These are phyloP conservation scores for Chrysoporthe puriensis DNA, from an alignment of 2,329 filamentous ascomycete genomes.

Conservation along the genomic window DNA sequence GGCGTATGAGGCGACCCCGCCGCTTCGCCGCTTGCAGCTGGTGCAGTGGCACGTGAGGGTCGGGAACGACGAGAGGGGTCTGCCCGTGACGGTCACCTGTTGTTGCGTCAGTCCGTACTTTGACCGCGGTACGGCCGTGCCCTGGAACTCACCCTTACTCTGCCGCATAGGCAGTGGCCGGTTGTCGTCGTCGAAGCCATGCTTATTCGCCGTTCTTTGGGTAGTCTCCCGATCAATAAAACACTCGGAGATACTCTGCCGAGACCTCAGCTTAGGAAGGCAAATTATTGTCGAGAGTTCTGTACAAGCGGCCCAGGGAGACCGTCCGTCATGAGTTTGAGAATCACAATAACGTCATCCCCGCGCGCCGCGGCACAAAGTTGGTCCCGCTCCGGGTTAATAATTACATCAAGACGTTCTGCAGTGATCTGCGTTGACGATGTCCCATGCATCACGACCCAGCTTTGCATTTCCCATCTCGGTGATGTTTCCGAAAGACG, in stretches of 20 bases:
- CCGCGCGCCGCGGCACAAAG: neutral
- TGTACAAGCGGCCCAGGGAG: neutral
- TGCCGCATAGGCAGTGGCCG: slow-evolving; percentile 26
- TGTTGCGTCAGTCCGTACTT: neutral
- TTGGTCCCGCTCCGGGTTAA: slow-evolving; percentile 1
- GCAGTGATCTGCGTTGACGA: neutral
- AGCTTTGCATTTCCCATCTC: neutral
- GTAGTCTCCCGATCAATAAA: neutral
- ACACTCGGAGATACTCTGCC: neutral
- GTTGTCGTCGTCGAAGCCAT: slow-evolving; percentile 1
- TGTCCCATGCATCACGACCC: neutral
- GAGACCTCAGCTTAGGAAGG: neutral
- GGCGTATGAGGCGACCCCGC: slow-evolving; percentile 25
- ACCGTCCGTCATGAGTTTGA: neutral
- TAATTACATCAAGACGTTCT: neutral
- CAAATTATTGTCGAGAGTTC: neutral
- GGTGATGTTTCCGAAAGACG: no score
- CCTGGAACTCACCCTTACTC: slow-evolving; percentile 17
- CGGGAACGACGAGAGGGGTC: slow-evolving; percentile 15
- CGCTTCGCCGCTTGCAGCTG: slow-evolving; percentile 25
- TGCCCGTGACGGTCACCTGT: slow-evolving; percentile 25
- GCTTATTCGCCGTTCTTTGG: neutral
- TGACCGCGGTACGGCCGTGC: neutral
- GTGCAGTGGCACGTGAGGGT: slow-evolving; percentile 28
- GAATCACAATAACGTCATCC: slow-evolving; percentile 2